Evolutionary conservation across 2,329 filamentous ascomycete species (phyloP).

Genomic region (Nemania bipapillata): DNA sequence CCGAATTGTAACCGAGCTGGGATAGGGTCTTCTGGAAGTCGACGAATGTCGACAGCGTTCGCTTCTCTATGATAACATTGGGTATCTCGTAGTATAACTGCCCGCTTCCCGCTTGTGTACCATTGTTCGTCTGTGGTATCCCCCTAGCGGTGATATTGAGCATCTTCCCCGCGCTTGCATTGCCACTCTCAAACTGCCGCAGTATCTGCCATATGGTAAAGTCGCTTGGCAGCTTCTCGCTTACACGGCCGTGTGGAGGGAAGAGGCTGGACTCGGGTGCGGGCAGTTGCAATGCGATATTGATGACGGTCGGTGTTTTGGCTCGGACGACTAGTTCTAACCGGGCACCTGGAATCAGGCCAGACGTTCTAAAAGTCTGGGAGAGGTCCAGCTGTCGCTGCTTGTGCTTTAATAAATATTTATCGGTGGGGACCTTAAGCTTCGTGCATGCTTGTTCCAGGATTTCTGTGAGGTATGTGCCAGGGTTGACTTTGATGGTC

Average conservation of each 20-base stretch:
- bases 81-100: slow-evolving; percentile 90
- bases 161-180: slow-evolving; percentile 67
- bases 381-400: slow-evolving; percentile 89
- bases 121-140: slow-evolving; percentile 70
- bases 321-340: slow-evolving; percentile 90
- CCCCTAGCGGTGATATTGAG: slow-evolving; percentile 87
- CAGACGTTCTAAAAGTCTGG: slow-evolving; percentile 82
- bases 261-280: slow-evolving; percentile 72
- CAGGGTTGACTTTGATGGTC: slow-evolving; percentile 83
- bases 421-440: slow-evolving; percentile 76
- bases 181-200: slow-evolving; percentile 85
- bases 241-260: slow-evolving; percentile 72
- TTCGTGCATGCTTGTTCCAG: slow-evolving; percentile 88
- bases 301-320: slow-evolving; percentile 84
- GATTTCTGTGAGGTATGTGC: slow-evolving; percentile 84
- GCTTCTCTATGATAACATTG: slow-evolving; percentile 82
- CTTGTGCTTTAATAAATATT: slow-evolving; percentile 86
- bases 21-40: slow-evolving; percentile 90
- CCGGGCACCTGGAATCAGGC: slow-evolving; percentile 85
- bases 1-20: slow-evolving; percentile 86
- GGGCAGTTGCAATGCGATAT: slow-evolving; percentile 87
- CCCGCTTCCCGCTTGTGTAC: slow-evolving; percentile 69
- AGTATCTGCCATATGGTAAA: slow-evolving; percentile 89
- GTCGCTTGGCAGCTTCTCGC: slow-evolving; percentile 87
- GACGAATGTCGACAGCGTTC: slow-evolving; percentile 78